Conservation (phyloP, 352 stramenopile species). For the Globisporangium okanoganense region DNA sequence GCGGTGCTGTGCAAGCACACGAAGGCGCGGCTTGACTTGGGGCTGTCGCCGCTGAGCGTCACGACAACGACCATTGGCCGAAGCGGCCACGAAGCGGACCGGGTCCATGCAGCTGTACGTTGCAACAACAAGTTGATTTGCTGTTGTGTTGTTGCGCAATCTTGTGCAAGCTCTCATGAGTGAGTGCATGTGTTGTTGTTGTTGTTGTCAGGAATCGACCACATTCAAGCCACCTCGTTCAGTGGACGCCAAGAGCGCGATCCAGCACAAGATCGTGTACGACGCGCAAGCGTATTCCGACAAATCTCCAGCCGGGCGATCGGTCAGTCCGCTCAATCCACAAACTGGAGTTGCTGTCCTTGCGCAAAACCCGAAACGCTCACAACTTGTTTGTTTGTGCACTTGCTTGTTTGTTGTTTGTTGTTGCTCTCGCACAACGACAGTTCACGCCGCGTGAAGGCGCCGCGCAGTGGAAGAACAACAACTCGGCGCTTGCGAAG, state of each 20-base stretch:
- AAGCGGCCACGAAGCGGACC: neutral
- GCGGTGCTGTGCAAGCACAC: slow-evolving; percentile 66
- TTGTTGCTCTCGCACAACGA: neutral
- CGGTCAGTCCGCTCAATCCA: slow-evolving; percentile 23
- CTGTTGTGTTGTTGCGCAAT: neutral
- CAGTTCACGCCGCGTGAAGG: slow-evolving; percentile 20
- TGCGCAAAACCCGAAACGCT: neutral
- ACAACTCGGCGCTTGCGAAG: slow-evolving; percentile 37
- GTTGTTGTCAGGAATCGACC: slow-evolving; percentile 10
- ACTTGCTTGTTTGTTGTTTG: neutral
- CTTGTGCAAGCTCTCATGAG: neutral
- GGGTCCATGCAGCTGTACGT: neutral
- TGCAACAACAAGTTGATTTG: neutral
- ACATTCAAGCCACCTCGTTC: slow-evolving; percentile 47
- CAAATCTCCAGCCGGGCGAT: slow-evolving; percentile 26
- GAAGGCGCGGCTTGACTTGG: slow-evolving; percentile 32
- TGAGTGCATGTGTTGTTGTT: neutral
- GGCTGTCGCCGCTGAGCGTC: slow-evolving; percentile 8
- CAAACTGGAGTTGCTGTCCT: neutral
- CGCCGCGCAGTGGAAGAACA: slow-evolving; percentile 43
- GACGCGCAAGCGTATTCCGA: slow-evolving; percentile 46
- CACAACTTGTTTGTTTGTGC: slow-evolving; percentile 6
- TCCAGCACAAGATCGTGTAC: slow-evolving; percentile 53
- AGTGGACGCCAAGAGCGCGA: slow-evolving; percentile 49
- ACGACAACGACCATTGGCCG: neutral